Base-by-base conservation (phyloP, 1,284 basidiomycete genomes). In the Cutaneotrichosporon sp. region DNA sequence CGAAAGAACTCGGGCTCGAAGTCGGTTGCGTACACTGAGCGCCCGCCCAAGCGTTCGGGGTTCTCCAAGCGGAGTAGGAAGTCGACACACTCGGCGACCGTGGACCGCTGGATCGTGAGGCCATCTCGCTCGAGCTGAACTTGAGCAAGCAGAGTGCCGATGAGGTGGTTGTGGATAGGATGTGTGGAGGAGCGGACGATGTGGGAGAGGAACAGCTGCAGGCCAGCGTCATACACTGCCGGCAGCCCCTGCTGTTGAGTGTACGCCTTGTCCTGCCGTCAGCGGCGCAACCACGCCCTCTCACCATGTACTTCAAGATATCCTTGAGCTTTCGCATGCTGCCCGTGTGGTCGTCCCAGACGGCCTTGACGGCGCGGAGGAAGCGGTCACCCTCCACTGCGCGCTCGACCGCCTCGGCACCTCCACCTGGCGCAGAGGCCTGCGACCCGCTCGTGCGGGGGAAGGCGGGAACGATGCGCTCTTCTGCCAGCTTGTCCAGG, bases 291-390 rank as follows among this genome's bases (percentile, higher is more conserved):
- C 14, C 13, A 5, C n/a, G 24, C 6, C 14, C 16, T 74, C 86
- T 69, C 69, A 95, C 95, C 90, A 99, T 95, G 77, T 99, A 99
- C 74, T 91, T 92, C 68, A 99, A 83, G 36, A 99, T 87, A 74
- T 95, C 93, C 42, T 89, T 87, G 61, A 99, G 79, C 76, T 95
- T 93, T 47, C 85, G 84, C 90, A 98, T 92, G 77, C 89, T 93
- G 14, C 88, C 87, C 7, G 84, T 88, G 78, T 99, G 95, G 75
- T 98, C 94, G 64, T 95, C 91, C 95, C 97, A 99, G 2, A 95
- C 89, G 50, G 85, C 85, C 71, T 87, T 86, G 63, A 97, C 72
- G 14, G 91, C 89, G 73, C 90, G 93, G 71, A 98, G 81, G 62
- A 98, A 84, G 51, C 87, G 81, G 74, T 97, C 95, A 1, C 89